Base-by-base conservation (phyloP, 768 basidiomycete species). In the Termitomyces bulborhizus region DNA sequence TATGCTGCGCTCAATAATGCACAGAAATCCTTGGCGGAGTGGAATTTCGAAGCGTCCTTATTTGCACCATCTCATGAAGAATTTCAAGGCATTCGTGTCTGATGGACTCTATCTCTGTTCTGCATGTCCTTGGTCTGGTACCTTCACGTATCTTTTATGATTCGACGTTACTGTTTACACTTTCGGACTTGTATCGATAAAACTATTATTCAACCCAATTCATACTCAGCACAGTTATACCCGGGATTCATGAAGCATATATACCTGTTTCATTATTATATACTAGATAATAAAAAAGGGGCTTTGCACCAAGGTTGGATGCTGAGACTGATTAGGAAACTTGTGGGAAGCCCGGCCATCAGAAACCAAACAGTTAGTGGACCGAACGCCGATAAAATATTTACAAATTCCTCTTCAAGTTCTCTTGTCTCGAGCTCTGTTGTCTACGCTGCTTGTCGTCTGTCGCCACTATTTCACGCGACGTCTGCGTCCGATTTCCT, bases 331-430 rank as follows among this genome's bases (percentile, higher is more conserved):
- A 46, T 46, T 6, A 6, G 36, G 24, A 39, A 32, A 9, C 8
- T 9, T 26, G 31, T 26, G 46, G 52, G 18, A 57, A 57, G 48
- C 46, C 21, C 49, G 53, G 56, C 59, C 52, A 60, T 57, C 59
- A 57, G 51, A 53, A 57, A 56, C 58, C 58, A 59, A 59, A 57
- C 53, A 60, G 36, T 26, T 3, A 46, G 29, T 40, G 39, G 40
- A 39, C 46, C 41, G 39, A 49, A 39, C 42, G 45, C 39, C 49
- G 53, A 55, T 46, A 60, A 54, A 60, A 56, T 60, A 60, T 54
- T 60, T 57, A 16, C 51, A 32, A 26, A 39, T 34, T 50, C 42
- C 29, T 55, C 16, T 27, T 31, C 36, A 37, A 37, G 36, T 37
- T 37, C 15, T 37, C 15, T 45, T 51, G 9, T 40, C 46, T 46